These are phyloP conservation scores for Cenchrus americanus DNA, from an alignment of 176 grass and related monocot genomes.

Conservation along the genomic window DNA sequence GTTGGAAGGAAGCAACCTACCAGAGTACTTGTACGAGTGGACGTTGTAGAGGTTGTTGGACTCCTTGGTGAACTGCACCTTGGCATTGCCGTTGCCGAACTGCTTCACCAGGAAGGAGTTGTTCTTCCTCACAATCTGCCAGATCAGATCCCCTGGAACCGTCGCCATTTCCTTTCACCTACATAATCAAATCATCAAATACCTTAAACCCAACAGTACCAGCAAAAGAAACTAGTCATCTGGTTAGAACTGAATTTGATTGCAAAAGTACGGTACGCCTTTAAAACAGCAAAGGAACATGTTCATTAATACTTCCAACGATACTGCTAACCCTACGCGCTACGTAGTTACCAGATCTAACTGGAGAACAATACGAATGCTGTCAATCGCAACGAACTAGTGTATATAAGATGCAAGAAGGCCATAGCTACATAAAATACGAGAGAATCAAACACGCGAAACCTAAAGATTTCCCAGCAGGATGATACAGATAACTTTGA, in stretches of 20 bases:
- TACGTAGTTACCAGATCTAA: neutral
- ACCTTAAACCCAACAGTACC: neutral
- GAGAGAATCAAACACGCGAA: neutral
- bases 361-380: neutral
- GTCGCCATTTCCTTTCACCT: constrained; percentile 62
- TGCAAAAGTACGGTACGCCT: neutral
- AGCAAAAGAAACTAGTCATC: neutral
- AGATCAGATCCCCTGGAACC: constrained; percentile 73
- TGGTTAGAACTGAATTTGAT: neutral
- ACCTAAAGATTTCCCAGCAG: neutral
- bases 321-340: too few relatives aligned
- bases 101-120: constrained; percentile 88
- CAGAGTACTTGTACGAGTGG: constrained; percentile 91
- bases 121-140: constrained; percentile 97
- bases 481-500: neutral
- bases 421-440: neutral
- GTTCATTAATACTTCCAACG: neutral
- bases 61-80: constrained; percentile 95
- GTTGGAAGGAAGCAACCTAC: constrained; percentile 18
- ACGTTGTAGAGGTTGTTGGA: constrained; percentile 92
- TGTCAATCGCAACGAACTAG: neutral
- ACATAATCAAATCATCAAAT: constrained; percentile 22
- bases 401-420: neutral
- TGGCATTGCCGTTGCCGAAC: constrained; percentile 83
- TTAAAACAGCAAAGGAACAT: neutral